Evolutionary conservation across 2,329 filamentous ascomycete genomes (phyloP), one percentile per base, ranked within the genome.

Genomic region (Rutstroemia sp.): DNA sequence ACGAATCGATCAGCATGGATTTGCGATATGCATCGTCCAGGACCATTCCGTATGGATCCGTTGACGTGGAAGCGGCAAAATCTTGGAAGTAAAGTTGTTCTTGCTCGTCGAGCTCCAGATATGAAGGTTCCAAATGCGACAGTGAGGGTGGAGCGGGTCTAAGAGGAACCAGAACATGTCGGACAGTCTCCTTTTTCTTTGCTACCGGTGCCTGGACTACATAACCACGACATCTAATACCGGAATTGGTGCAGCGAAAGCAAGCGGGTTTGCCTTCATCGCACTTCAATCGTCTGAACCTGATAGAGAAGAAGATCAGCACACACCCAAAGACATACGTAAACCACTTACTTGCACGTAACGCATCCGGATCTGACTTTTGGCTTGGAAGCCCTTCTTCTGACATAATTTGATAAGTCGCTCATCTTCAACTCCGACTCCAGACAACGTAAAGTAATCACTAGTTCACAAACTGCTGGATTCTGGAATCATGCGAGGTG

Each of bases 1-100:
- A 73, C 21, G 77, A 77, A 65, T 86, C 80, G 5, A 49, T 45
- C 3, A 34, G 37, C 41, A 47, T 30, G 23, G 46, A 30, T 30
- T 38, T 52, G 27, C 48, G 54, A 18, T 34, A 50, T 19, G 41
- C 25, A 52, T 30, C 10, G 10, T 54, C 34, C 52, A 49, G 1
- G 9, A 54, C 25, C 47, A 44, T 48, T 2, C 58, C 49, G 25
- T 57, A 47, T 19, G 62, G 52, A 34, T 61, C 57, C 9, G 52
- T 44, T 1, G 59, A 57, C 3, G 60, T 49, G 42, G 64, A 57
- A n/a, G 63, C 58, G 5, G 63, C 41, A 45, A 66, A 67, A 16
- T 46, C 51, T 45, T 63, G 60, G 48, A 67, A 66, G 47, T 66
- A 67, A 2, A 52, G 51, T 23, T 51, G 51, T 54, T 67, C 65